A percentile compares a stretch with the other conserved stretches of the same genome.
Conservation (phyloP, 192 early-diverging fungal species). For the Umbelopsis isabellina region DNA sequence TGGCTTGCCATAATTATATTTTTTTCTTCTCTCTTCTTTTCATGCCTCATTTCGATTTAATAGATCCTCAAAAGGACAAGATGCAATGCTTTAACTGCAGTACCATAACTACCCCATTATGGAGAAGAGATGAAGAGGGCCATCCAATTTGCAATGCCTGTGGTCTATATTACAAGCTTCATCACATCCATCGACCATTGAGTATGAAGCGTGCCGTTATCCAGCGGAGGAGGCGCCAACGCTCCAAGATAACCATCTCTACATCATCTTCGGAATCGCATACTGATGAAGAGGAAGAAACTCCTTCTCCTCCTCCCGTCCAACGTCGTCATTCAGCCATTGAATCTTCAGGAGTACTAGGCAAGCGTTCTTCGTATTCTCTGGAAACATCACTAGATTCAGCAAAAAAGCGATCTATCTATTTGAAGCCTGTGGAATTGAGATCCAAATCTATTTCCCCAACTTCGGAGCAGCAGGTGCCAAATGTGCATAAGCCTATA, state of each 20-base stretch:
- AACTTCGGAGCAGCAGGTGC: too few species aligned
- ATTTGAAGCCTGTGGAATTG: background rate
- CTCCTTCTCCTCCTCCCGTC: background rate
- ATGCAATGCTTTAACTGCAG: constrained; percentile 71
- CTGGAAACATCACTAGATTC: background rate
- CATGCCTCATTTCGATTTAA: constrained; percentile 15
- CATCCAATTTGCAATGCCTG: constrained; percentile 89
- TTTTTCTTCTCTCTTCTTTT: constrained; percentile 4
- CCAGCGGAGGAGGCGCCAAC: constrained; percentile 58
- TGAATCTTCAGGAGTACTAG: background rate
- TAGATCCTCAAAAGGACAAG: background rate
- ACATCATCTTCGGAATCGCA: constrained; percentile 13
- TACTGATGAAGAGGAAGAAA: constrained; percentile 14
- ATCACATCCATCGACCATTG: constrained; percentile 74
- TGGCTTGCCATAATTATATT: background rate
- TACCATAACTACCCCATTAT: constrained; percentile 68
- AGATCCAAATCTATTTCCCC: too few species aligned
- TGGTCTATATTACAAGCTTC: constrained; percentile 87
- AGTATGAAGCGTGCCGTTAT: constrained; percentile 73
- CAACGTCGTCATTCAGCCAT: constrained; percentile 1
- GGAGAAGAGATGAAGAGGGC: constrained; percentile 71
- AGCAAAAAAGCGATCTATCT: background rate
- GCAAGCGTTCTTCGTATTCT: background rate
- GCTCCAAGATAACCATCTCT: constrained; percentile 2
- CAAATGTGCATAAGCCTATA: too few species aligned